Percentiles rank a stretch among this genome's conserved stretches.
Conservation (phyloP, 345 rosid genomes). For the Moringa oleifera region DNA sequence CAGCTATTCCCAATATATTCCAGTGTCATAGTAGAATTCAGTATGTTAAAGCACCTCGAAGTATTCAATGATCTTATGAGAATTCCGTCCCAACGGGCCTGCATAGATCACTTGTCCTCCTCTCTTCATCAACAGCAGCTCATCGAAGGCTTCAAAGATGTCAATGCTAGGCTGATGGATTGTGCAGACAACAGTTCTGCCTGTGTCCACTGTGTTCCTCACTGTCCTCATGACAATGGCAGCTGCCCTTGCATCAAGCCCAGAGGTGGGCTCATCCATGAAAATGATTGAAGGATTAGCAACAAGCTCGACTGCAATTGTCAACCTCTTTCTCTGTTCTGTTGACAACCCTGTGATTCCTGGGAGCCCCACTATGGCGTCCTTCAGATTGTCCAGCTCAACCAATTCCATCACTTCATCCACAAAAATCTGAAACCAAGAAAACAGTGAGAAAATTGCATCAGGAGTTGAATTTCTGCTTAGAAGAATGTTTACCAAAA, state of each 20-base stretch:
- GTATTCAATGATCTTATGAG: conserved; percentile 64
- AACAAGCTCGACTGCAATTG: conserved; percentile 78
- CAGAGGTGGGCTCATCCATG: conserved; percentile 95
- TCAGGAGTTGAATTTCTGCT: not conserved
- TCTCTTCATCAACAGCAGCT: conserved; percentile 74
- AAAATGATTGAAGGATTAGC: conserved; percentile 86
- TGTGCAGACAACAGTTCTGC: conserved; percentile 83
- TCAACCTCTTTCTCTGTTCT: conserved; percentile 78
- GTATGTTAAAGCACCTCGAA: conserved; percentile 42
- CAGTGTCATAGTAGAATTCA: not conserved
- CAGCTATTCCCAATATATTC: not conserved
- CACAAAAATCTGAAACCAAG: conserved; percentile 47
- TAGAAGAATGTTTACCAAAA: not conserved
- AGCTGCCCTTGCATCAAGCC: conserved; percentile 86
- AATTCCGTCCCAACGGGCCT: conserved; percentile 64
- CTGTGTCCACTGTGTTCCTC: conserved; percentile 87
- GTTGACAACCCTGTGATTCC: conserved; percentile 77
- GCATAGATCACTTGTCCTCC: conserved; percentile 78
- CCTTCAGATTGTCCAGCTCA: conserved; percentile 51
- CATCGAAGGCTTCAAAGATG: conserved; percentile 88
- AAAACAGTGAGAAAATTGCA: not conserved
- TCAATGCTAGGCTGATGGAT: conserved; percentile 89
- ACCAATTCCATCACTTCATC: conserved; percentile 67
- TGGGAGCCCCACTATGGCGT: conserved; percentile 60
- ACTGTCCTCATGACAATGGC: conserved; percentile 92